A percentile compares a stretch with the other conserved stretches of the same genome.
These are phyloP conservation scores for Thielaviopsis euricoi DNA, from an alignment of 2,329 filamentous ascomycete genomes.

Conservation along the genomic window DNA sequence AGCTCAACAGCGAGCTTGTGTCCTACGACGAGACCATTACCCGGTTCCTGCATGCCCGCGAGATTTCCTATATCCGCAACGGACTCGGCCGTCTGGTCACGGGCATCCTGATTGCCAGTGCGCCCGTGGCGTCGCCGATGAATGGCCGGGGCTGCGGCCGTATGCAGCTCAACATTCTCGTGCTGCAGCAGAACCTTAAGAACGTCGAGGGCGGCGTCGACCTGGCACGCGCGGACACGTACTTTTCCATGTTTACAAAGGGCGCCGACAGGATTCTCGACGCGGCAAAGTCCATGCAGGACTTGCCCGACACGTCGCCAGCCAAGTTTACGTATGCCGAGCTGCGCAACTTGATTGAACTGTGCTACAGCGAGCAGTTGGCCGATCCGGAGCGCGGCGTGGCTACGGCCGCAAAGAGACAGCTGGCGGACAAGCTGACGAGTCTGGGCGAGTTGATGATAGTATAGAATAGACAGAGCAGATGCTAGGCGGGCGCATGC, in stretches of 20 bases:
- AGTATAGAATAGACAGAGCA: conserved; percentile 26
- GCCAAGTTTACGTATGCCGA: conserved; percentile 47
- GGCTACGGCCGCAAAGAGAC: conserved; percentile 47
- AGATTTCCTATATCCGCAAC: conserved; percentile 58
- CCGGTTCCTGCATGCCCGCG: conserved; percentile 52
- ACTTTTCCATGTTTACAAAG: conserved; percentile 50
- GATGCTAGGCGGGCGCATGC: too few relatives aligned
- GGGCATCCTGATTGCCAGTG: conserved; percentile 57
- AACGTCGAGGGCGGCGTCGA: conserved; percentile 63
- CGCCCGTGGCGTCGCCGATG: conserved; percentile 59
- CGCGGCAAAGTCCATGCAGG: conserved; percentile 34
- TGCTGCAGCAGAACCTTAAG: conserved; percentile 91
- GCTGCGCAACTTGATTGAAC: conserved; percentile 46
- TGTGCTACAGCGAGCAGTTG: conserved; percentile 52
- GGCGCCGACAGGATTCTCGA: conserved; percentile 50
- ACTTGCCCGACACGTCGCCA: conserved; percentile 16
- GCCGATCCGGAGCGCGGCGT: conserved; percentile 52
- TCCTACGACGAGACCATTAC: conserved; percentile 70
- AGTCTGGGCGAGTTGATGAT: conserved; percentile 59
- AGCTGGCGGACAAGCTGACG: conserved; percentile 53
- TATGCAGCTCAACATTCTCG: conserved; percentile 80
- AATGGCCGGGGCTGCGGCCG: conserved; percentile 69
- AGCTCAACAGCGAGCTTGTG: conserved; percentile 70
- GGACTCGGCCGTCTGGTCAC: conserved; percentile 69
- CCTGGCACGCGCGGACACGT: conserved; percentile 45